Base-by-base conservation (phyloP, 805 yeast genomes). In the Maudiozyma barnettii region DNA sequence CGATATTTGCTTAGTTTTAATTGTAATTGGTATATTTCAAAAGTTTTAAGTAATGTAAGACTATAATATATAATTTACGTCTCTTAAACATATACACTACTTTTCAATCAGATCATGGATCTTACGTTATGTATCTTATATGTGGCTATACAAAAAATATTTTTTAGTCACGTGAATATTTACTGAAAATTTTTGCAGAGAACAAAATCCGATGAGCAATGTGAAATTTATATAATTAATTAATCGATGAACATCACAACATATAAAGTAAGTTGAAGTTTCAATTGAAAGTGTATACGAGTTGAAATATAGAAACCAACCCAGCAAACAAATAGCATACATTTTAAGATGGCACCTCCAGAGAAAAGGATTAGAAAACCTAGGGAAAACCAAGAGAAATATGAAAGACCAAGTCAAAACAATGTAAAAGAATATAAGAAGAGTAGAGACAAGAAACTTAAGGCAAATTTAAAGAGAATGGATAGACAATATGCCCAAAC, bases 401-500 rank as follows among this genome's bases (percentile, higher is more conserved):
- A 56, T 48, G 71, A 67, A 49, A 63, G 74, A 45, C 44, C 54
- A 16, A 23, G 46, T 20, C 43, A 46, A 8, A 52, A 45, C 18
- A 51, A 45, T 22, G 41, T 42, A 18, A 51, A 53, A 13, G 43
- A 45, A 16, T 19, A 31, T 36, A 56, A 49, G 48, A 58, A 60
- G 51, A 66, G 77, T 38, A 80, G 74, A 55, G 85, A 82, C 60
- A 76, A 73, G 58, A 77, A 77, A 59, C 67, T 84, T 46, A 77
- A 77, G 58, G 79, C 85, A 20, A 81, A 81, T 20, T 61, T 91
- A 58, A 79, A 79, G 54, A 73, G 79, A 55, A 67, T 80, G 35
- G 95, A 91, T 61, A 72, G 74, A 38, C 82, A 82, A 56, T 85
- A 84, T 65, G 76, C 78, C 52, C 84, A 82, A 50, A 95, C 96